Evolutionary conservation across 1,284 basidiomycete species (phyloP).

Genomic region (Gomphus sp.): DNA sequence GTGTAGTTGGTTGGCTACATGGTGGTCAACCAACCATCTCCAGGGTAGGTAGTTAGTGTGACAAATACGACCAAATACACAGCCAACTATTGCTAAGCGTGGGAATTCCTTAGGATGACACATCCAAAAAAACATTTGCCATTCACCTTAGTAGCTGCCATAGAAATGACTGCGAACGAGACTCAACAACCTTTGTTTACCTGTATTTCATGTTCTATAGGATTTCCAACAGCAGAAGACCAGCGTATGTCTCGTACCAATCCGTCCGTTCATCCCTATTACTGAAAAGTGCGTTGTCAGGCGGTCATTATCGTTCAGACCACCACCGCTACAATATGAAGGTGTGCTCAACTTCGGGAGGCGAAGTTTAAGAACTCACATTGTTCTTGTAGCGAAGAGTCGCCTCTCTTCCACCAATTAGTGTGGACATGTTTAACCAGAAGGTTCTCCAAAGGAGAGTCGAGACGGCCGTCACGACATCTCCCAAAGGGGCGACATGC

Average conservation of each 20-base stretch:
- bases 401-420: constrained; percentile 84
- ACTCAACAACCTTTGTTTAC: constrained; percentile 50
- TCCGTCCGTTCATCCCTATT: background rate
- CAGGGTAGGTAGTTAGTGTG: no score
- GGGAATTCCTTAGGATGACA: background rate
- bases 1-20: no score
- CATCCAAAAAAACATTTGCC: background rate
- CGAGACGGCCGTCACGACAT: constrained; percentile 64
- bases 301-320: constrained; percentile 89
- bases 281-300: constrained; percentile 25
- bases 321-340: constrained; percentile 99
- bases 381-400: constrained; percentile 55
- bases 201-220: constrained; percentile 89
- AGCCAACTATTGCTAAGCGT: background rate
- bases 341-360: constrained; percentile 14
- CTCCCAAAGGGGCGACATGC: constrained; percentile 59
- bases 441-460: constrained; percentile 79
- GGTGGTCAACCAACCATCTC: no score
- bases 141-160: background rate
- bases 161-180: background rate
- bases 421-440: constrained; percentile 72
- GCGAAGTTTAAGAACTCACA: background rate
- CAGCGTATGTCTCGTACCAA: constrained; percentile 51
- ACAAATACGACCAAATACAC: no score
- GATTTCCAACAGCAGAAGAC: constrained; percentile 76